Evolutionary conservation across 179 eudicot species (phyloP).

Genomic region (Sideroxylon spinosum): DNA sequence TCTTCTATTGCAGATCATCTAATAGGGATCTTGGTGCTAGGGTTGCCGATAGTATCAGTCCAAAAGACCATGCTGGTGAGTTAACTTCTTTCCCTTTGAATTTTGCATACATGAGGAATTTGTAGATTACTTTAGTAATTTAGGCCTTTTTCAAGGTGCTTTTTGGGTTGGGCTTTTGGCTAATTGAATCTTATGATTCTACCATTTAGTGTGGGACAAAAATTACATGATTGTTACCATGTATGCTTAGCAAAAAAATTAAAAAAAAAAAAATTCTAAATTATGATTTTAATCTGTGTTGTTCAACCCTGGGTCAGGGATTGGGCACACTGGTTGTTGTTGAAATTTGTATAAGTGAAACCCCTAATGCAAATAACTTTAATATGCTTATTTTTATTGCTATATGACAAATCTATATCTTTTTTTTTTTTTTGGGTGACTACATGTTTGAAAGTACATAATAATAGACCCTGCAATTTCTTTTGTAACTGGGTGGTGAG

Average conservation of each 20-base stretch:
- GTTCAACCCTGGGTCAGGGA: neutral
- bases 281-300: too few species aligned
- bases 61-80: slow-evolving; percentile 81
- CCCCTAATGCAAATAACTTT: slow-evolving; percentile 1
- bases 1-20: slow-evolving; percentile 57
- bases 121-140: neutral
- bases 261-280: too few species aligned
- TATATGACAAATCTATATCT: neutral
- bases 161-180: too few species aligned
- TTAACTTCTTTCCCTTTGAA: slow-evolving; percentile 14
- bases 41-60: slow-evolving; percentile 61
- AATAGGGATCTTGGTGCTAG: slow-evolving; percentile 75
- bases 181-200: too few species aligned
- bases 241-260: too few species aligned
- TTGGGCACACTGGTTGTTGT: neutral
- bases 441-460: neutral
- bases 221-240: too few species aligned
- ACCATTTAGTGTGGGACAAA: too few species aligned
- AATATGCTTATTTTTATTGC: neutral
- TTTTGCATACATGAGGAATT: neutral
- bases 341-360: neutral
- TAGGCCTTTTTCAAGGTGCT: neutral
- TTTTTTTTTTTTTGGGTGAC: neutral
- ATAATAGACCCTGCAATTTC: neutral
- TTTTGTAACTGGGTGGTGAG: too few species aligned